Percentiles rank a stretch among this genome's conserved stretches.
These are phyloP conservation scores for Triticum turgidum DNA, from an alignment of 176 grass and related monocot genomes.

Conservation along the genomic window DNA sequence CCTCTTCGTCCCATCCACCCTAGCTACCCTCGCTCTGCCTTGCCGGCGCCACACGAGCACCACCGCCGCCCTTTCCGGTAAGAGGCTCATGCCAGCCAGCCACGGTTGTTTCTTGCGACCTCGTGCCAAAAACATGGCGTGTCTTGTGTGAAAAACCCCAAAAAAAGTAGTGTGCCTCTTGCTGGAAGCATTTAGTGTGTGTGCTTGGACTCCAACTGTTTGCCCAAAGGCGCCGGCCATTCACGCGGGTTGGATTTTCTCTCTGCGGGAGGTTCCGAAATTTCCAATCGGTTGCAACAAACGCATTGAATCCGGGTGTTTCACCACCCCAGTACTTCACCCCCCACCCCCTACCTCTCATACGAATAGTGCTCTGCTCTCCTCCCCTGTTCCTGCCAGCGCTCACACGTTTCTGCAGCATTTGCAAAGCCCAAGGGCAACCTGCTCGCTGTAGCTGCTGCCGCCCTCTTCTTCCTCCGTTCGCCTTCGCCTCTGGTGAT, in stretches of 20 bases:
- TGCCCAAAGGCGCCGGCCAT: slow-evolving; percentile 13
- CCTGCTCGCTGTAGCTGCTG: background rate
- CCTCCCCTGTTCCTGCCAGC: background rate
- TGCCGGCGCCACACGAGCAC: background rate
- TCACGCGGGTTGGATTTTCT: slow-evolving; percentile 31
- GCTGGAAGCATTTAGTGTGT: slow-evolving; percentile 1
- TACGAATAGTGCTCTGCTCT: background rate
- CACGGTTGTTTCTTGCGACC: too few relatives aligned
- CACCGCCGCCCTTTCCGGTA: background rate
- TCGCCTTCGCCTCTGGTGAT: slow-evolving; percentile 7
- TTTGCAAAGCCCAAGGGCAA: background rate
- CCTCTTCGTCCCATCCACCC: slow-evolving; percentile 1
- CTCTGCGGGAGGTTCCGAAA: slow-evolving; percentile 11
- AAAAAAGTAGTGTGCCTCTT: background rate
- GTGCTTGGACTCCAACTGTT: background rate
- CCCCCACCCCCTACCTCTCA: too few relatives aligned
- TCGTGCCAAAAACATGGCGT: too few relatives aligned
- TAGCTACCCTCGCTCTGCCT: background rate
- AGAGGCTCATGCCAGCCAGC: too few relatives aligned
- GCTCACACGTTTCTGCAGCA: background rate
- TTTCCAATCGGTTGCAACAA: slow-evolving; percentile 51
- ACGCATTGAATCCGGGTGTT: slow-evolving; percentile 36
- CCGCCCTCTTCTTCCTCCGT: background rate
- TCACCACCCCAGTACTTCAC: background rate
- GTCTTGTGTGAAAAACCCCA: background rate